Evolutionary conservation across 495 filamentous ascomycete genomes (phyloP), one percentile per base, ranked within the genome.

Genomic region (Penicillium salamii): DNA sequence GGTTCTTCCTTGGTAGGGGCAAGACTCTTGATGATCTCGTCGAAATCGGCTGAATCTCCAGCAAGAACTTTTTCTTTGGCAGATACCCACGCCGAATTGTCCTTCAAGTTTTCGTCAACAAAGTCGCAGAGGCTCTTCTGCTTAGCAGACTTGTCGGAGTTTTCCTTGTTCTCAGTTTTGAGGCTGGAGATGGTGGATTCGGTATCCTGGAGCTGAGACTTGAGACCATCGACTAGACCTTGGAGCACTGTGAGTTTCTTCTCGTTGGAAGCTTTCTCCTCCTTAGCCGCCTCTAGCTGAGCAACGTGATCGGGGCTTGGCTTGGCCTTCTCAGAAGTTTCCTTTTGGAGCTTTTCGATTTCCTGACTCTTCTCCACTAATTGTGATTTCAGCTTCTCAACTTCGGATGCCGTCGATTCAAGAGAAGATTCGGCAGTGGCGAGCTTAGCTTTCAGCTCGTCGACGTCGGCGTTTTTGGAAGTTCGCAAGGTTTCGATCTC

Each of bases 301-400:
- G 59, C 56, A 11, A 57, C 31, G 2, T 78, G 36, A 15, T 71
- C 65, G 0, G 57, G 50, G 19, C 62, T 40, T 9, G 67, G 55
- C n/a, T 72, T 63, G 17, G 78, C 55, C 33, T 82, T 68, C 12
- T 74, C 53, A 12, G 68, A 54, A 1, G 66, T 68, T 36, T 70
- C 65, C 23, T 65, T 66, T 42, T 74, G 74, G 42, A 81, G 66
- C 17, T 69, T 65, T 35, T 79, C 69, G 2, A 82, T 65, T 35
- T 81, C 77, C 2, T 74, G 69, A 40, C 80, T 76, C 21, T 82
- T 72, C 11, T 74, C 74, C 53, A 80, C 76, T 18, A 88, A 54
- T 6, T 79, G 77, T 19, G 67, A 69, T 45, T 80, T 77, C 3
- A 88, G 65, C 34, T 79, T 70, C 31, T 76, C 67, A 1, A 75